phyloP scores from a whole-genome alignment of 371 early-diverging fungal genomes.

The Syncephalastrum monosporum region DNA sequence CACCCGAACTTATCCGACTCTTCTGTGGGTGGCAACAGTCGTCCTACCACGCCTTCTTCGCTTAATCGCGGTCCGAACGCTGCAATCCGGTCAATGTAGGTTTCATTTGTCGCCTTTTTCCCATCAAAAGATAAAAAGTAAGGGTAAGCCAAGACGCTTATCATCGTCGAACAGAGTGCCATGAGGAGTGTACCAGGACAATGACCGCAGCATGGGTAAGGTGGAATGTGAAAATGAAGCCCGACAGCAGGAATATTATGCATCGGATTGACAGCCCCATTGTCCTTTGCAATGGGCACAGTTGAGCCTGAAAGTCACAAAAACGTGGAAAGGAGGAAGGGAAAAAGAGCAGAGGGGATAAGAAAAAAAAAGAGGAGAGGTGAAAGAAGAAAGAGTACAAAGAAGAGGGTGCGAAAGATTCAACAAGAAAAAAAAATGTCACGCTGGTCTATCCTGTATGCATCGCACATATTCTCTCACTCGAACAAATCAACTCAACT shows the following conservation, averaged over 20 bases:
- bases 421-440: slow-evolving; percentile 1
- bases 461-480: neutral
- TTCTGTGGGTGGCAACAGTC: slow-evolving; percentile 32
- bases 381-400: slow-evolving; percentile 7
- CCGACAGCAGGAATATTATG: slow-evolving; percentile 5
- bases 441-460: neutral
- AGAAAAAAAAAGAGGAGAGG: slow-evolving; percentile 1
- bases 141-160: neutral
- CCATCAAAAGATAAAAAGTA: neutral
- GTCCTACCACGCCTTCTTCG: slow-evolving; percentile 42
- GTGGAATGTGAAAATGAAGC: slow-evolving; percentile 2
- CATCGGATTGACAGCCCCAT: slow-evolving; percentile 6
- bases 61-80: slow-evolving; percentile 66
- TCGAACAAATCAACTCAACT: too few relatives aligned
- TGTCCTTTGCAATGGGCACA: slow-evolving; percentile 5
- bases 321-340: slow-evolving; percentile 8
- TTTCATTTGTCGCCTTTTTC: slow-evolving; percentile 57
- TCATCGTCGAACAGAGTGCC: neutral
- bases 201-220: slow-evolving; percentile 13
- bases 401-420: slow-evolving; percentile 1
- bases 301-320: slow-evolving; percentile 1
- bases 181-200: slow-evolving; percentile 6
- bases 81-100: slow-evolving; percentile 64
- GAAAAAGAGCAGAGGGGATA: slow-evolving; percentile 1
- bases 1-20: slow-evolving; percentile 36